These are phyloP conservation scores for Spiromastix sp. DNA, from an alignment of 2,329 filamentous ascomycete species.

Conservation along the genomic window DNA sequence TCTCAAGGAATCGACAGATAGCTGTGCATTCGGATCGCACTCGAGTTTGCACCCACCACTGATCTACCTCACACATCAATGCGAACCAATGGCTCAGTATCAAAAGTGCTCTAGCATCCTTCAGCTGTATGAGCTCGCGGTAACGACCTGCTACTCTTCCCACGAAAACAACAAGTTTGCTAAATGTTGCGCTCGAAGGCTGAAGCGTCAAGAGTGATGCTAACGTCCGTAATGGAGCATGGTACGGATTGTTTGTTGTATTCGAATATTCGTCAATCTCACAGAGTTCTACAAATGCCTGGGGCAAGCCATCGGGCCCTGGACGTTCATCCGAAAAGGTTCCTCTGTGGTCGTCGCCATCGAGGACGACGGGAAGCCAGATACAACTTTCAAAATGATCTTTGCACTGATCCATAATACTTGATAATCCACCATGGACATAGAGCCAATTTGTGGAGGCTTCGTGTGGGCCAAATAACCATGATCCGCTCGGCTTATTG, in stretches of 20 bases:
- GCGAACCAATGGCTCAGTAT: conserved; percentile 24
- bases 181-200: conserved; percentile 12
- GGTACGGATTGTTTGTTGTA: conserved; percentile 16
- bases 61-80: conserved; percentile 19
- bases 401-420: conserved; percentile 13
- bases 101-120: conserved; percentile 19
- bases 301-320: conserved; percentile 18
- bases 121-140: conserved; percentile 14
- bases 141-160: conserved; percentile 18
- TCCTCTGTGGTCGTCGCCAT: conserved; percentile 10
- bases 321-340: conserved; percentile 11
- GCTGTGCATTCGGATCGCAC: conserved; percentile 19
- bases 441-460: conserved; percentile 22
- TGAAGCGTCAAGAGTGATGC: conserved; percentile 14
- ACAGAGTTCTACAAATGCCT: conserved; percentile 20
- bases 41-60: conserved; percentile 22
- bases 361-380: conserved; percentile 16
- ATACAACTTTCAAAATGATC: conserved; percentile 15
- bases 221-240: conserved; percentile 15
- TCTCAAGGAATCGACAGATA: conserved; percentile 22
- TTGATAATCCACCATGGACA: conserved; percentile 19
- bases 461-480: conserved; percentile 18
- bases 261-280: conserved; percentile 17
- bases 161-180: conserved; percentile 17
- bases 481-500: conserved; percentile 17